A percentile compares a stretch with the other conserved stretches of the same genome.
phyloP scores from a whole-genome alignment of 2,329 filamentous ascomycete genomes.

The Mycocentrospora acerina region DNA sequence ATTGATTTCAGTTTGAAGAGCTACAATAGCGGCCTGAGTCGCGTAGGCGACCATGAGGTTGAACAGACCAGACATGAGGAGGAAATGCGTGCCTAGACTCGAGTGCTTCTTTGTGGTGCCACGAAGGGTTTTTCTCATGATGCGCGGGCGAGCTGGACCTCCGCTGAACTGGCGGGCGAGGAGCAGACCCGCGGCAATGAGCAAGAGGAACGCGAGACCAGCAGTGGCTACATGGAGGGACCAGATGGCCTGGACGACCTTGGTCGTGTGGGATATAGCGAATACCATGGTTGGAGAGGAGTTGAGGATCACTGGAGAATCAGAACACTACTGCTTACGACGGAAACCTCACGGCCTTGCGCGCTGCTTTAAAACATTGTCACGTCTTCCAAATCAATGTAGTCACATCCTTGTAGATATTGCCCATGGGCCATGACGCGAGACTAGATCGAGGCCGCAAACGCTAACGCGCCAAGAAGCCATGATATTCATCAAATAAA shows the following conservation, averaged over 20 bases:
- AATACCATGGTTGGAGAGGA: too few species aligned
- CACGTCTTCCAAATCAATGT: too few species aligned
- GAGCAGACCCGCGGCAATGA: constrained; percentile 10
- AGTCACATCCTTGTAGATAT: too few species aligned
- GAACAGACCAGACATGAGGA: constrained; percentile 16
- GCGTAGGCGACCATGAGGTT: constrained; percentile 18
- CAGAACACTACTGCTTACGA: too few species aligned
- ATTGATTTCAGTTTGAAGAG: constrained; percentile 11
- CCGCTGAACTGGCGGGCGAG: constrained; percentile 13
- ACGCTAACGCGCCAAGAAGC: too few species aligned
- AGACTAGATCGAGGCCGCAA: too few species aligned
- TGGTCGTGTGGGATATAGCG: constrained; percentile 13
- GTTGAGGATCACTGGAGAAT: too few species aligned
- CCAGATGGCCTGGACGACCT: constrained; percentile 18
- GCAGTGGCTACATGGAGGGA: constrained; percentile 18
- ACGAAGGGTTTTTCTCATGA: constrained; percentile 6
- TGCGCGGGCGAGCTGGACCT: constrained; percentile 10
- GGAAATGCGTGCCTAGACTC: constrained; percentile 13
- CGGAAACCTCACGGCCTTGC: too few species aligned
- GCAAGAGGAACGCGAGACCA: constrained; percentile 9
- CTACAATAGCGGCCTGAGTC: constrained; percentile 15
- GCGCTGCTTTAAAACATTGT: too few species aligned
- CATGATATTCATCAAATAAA: too few species aligned
- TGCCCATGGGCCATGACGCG: too few species aligned
- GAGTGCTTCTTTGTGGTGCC: constrained; percentile 8